Evolutionary conservation across 352 stramenopile genomes (phyloP), one percentile per base, ranked within the genome.

Genomic region (Phytophthora litchii): DNA sequence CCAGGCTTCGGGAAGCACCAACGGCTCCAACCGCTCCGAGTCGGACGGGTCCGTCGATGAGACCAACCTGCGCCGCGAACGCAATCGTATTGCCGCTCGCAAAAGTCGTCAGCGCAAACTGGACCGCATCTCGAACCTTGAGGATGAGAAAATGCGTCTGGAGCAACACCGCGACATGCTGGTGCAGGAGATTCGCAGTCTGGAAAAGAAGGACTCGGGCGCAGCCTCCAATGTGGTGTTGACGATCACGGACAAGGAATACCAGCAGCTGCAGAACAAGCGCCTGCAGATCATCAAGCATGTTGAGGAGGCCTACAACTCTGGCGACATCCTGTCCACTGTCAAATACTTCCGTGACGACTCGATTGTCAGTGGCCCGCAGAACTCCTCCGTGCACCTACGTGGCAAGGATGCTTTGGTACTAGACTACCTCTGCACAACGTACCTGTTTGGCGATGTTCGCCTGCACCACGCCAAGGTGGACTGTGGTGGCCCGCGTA

Each of bases 101-200:
- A 94, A 94, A 58, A 90, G 78, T 40, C 81, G 86, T 4, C 86
- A 94, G 54, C 81, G 86, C 63, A 94, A 94, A 55, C 60, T 94
- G 13, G 86, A 94, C 67, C 85, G 85, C 52, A 94, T 94, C 54
- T 91, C 85, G 20, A 91, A 89, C 59, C 70, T 94, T 3, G 86
- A 94, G 67, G 85, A 93, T 59, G 86, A 94, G 64, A 94, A 94
- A 62, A 88, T 88, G 76, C 86, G 86, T 0, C 79, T 94, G 9
- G 86, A 94, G 67, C 83, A 91, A 60, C 83, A 93, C 70, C 83
- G 86, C 19, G 85, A 94, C 63, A 92, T 91, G 82, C 67, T 94
- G 14, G 74, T 94, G 29, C 83, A 94, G 48, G 86, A 94, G 53
- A 94, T 94, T 49, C 80, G 81, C 46, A 89, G 78, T 65, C 60